A percentile compares a stretch with the other conserved stretches of the same genome.
phyloP scores from a whole-genome alignment of 1,284 basidiomycete species.

The Ceratobasidium theobromae region DNA sequence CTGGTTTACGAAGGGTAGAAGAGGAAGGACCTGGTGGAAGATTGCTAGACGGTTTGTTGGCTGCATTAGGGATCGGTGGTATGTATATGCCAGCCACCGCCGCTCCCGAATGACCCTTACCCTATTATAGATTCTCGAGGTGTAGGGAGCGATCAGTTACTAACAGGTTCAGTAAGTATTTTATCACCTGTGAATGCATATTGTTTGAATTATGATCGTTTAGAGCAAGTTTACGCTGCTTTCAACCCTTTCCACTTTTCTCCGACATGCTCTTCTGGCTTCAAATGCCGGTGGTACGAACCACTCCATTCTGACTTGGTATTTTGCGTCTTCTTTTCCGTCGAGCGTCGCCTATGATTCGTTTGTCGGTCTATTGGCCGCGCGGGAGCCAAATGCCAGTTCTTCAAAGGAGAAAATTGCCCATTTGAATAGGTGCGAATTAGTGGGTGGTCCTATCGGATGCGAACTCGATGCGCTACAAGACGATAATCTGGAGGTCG shows the following conservation, averaged over 20 bases:
- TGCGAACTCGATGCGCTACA: constrained; percentile 16
- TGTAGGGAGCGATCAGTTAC: not conserved
- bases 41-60: constrained; percentile 17
- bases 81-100: not conserved
- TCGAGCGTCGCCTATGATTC: constrained; percentile 36
- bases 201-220: not conserved
- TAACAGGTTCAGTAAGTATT: constrained; percentile 6
- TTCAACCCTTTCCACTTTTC: constrained; percentile 38
- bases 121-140: constrained; percentile 1
- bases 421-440: not conserved
- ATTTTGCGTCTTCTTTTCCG: constrained; percentile 39
- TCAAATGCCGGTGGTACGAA: not conserved
- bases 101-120: not conserved
- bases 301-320: constrained; percentile 37
- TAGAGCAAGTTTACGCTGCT: constrained; percentile 39
- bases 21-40: constrained; percentile 26
- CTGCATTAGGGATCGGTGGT: constrained; percentile 21
- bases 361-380: constrained; percentile 34
- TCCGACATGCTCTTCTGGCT: constrained; percentile 36
- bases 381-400: not conserved
- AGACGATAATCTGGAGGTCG: constrained; percentile 37
- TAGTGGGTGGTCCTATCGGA: constrained; percentile 7
- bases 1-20: constrained; percentile 37
- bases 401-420: not conserved
- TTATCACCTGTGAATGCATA: not conserved